A percentile compares a stretch with the other conserved stretches of the same genome.
These are phyloP conservation scores for Boletus eberwhitei DNA, from an alignment of 768 basidiomycete species.

Conservation along the genomic window DNA sequence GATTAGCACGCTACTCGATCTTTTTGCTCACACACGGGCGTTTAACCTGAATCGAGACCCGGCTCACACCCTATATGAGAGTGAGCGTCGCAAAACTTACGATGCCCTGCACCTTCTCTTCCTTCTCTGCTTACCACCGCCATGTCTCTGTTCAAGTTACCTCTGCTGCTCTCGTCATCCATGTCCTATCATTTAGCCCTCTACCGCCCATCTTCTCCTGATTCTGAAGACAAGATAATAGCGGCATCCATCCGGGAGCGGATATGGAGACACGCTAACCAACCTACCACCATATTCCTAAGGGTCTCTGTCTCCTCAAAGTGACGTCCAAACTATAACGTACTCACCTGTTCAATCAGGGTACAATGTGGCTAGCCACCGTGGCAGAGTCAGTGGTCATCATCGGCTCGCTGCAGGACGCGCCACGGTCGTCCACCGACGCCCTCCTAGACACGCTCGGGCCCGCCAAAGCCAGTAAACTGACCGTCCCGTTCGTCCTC, in stretches of 20 bases:
- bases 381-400: background rate
- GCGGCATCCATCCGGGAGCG: background rate
- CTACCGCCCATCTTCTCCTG: background rate
- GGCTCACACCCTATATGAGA: background rate
- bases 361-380: background rate
- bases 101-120: background rate
- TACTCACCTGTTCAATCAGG: background rate
- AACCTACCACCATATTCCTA: background rate
- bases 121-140: background rate
- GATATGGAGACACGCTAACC: background rate
- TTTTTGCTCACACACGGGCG: too few species aligned
- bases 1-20: too few species aligned
- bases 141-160: constrained; percentile 10
- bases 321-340: background rate
- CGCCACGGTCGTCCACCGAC: background rate
- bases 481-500: constrained; percentile 3
- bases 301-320: background rate
- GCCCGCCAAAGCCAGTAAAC: constrained; percentile 1
- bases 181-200: constrained; percentile 5
- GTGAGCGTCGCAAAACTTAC: background rate
- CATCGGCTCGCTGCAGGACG: background rate
- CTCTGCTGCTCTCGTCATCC: constrained; percentile 7
- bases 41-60: too few species aligned
- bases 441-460: constrained; percentile 5
- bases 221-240: constrained; percentile 5